Evolutionary conservation across 306 rosid genomes (phyloP), one percentile per base, ranked within the genome.

Genomic region (Lagenaria siceraria): DNA sequence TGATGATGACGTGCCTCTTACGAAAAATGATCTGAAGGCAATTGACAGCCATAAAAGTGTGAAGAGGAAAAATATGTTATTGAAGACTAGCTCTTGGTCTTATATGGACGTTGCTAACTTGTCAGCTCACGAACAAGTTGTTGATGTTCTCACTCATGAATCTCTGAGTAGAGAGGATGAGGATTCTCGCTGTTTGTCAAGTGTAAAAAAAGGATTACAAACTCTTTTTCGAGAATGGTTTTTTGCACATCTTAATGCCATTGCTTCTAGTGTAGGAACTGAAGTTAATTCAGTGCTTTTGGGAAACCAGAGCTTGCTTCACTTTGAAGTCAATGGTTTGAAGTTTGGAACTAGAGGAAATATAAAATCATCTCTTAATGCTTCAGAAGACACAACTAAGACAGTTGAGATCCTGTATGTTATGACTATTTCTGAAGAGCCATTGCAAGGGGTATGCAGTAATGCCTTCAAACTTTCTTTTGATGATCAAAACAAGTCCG

Each of bases 301-400:
- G 78, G 85, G 95, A 75, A 76, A 78, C 80, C 87, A 86, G 78
- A 92, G 91, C 77, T 79, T 94, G 82, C 88, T 94, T 87, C 96
- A 94, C 74, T 85, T 87, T 80, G 89, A 87, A 79, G 82, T 88
- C 82, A 80, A 81, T 81, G 84, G 84, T 70, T 58, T 48, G 68
- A 85, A 79, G 70, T 78, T 65, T 82, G 89, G 86, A 81, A 72
- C 75, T 60, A 56, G 77, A 59, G 89, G 75, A 78, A 87, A 84
- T 79, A 77, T 79, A 69, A 84, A 77, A 33, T 82, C 87, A 54
- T 46, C 84, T 77, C 73, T 80, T 86, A 81, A 66, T 73, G 78
- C 85, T 77, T 83, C 84, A 5, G 84, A 80, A 65, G 80, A 86
- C 68, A 78, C 66, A 78, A 84, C 75, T 74, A 87, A 81, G 82